Base-by-base conservation (phyloP, 257 asterid species). In the Solanum corneliomulleri region DNA sequence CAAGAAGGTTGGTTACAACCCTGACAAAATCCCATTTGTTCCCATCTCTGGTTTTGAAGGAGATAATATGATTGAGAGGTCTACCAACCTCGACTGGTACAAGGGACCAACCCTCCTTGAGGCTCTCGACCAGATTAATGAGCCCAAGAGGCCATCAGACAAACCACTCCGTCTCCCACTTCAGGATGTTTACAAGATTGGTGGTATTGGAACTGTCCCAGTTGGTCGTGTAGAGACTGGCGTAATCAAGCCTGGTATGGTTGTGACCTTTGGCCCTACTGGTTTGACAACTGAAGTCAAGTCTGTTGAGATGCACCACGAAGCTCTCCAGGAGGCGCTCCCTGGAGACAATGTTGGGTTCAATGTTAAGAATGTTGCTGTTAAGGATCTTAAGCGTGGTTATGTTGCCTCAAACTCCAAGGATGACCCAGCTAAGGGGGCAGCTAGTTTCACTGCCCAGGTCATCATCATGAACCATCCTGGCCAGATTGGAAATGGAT, bases 101-200 rank as follows among this genome's bases (percentile, higher is more conserved):
- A 93, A 93, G 95, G 98, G 96, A 0, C 98, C 96, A 42, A 94
- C 96, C 88, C 98, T 94, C 81, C 95, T 93, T 12, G 98, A 94
- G 39, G 96, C 96, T 27, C 96, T 94, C 9, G 98, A 93, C 91
- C 11, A 18, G 87, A 91, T 94, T 80, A 9, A 20, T 0, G 95
- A 94, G 92, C 98, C 98, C 87, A 94, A 93, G 94, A 92, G 98
- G 87, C 98, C 98, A n/a, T 71, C 98, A 56, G 98, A 94, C 93
- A 94, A 94, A 89, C 97, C 97, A 25, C 96, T 94, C 45, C 94
- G 98, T 88, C 98, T 94, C 82, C 98, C 98, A 82, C 96, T 94
- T 88, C 98, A 94, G 93, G 98, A 94, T 2, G 96, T 94, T 3
- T 94, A 94, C 95, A 94, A 94, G 95, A 94, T 70, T 58, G 66